A percentile compares a stretch with the other conserved stretches of the same genome.
Conservation (phyloP, 2,329 filamentous ascomycete genomes). For the Ampelomyces quisqualis region DNA sequence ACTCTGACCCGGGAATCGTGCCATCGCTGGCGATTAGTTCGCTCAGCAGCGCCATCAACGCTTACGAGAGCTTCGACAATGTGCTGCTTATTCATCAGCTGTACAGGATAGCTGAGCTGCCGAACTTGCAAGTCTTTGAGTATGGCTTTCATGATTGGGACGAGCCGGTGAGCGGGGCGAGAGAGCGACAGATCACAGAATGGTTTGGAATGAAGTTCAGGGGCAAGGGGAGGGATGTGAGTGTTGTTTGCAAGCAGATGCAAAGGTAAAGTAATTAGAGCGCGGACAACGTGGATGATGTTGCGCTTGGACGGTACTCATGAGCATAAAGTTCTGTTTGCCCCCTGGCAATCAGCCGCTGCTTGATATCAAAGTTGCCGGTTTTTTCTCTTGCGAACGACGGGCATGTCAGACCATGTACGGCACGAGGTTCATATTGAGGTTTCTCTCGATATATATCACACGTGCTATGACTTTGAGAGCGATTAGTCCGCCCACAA, state of each 20-base stretch:
- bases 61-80: conserved; percentile 10
- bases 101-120: conserved; percentile 1
- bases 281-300: conserved; percentile 1
- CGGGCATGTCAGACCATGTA: too few relatives aligned
- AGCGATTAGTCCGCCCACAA: too few relatives aligned
- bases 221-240: conserved; percentile 2
- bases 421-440: too few relatives aligned
- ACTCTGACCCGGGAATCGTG: conserved; percentile 2
- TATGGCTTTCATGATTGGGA: conserved; percentile 14
- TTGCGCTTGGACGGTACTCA: not conserved
- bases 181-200: conserved; percentile 6
- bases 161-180: conserved; percentile 1
- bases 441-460: too few relatives aligned
- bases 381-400: too few relatives aligned
- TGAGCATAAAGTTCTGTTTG: not conserved
- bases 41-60: conserved; percentile 5
- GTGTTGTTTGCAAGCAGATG: conserved; percentile 8
- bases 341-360: too few relatives aligned
- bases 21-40: conserved; percentile 6
- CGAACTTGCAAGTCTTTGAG: conserved; percentile 3
- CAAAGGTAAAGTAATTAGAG: not conserved
- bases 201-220: conserved; percentile 6
- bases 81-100: conserved; percentile 9
- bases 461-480: too few relatives aligned
- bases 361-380: too few relatives aligned